Conservation (phyloP, 805 yeast species). For the Yamadazyma akitaensis region DNA sequence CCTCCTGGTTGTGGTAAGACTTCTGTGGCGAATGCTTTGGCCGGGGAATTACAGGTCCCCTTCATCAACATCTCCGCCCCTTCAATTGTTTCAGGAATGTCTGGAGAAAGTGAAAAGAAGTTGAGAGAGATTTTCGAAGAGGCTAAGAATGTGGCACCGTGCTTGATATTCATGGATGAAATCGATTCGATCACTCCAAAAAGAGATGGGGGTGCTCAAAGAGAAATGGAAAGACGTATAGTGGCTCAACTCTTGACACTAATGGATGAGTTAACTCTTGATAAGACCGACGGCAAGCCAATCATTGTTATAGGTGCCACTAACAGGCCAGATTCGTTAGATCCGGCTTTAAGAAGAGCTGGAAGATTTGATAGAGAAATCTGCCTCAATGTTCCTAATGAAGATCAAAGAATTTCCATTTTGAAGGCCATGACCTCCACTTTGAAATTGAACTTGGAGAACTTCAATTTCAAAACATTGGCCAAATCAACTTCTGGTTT, state of each 20-base stretch:
- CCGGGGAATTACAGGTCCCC: slow-evolving; percentile 92
- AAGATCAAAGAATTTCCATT: slow-evolving; percentile 72
- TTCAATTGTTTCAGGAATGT: slow-evolving; percentile 95
- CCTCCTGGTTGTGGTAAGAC: slow-evolving; percentile 99
- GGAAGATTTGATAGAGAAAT: slow-evolving; percentile 97
- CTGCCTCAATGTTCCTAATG: slow-evolving; percentile 91
- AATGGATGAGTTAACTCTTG: slow-evolving; percentile 87
- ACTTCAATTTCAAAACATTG: slow-evolving; percentile 62
- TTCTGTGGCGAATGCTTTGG: slow-evolving; percentile 91
- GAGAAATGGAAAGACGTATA: slow-evolving; percentile 96
- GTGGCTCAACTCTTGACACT: slow-evolving; percentile 94
- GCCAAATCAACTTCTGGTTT: slow-evolving; percentile 96
- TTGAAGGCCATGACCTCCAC: slow-evolving; percentile 66
- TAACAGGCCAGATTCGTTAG: slow-evolving; percentile 92
- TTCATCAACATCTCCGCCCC: slow-evolving; percentile 92
- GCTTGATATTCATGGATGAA: slow-evolving; percentile 90
- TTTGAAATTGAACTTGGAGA: slow-evolving; percentile 54
- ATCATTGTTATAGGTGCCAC: slow-evolving; percentile 96
- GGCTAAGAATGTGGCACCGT: slow-evolving; percentile 86
- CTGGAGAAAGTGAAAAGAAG: slow-evolving; percentile 97
- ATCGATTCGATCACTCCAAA: slow-evolving; percentile 98
- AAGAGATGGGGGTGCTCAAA: slow-evolving; percentile 89
- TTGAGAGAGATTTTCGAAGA: slow-evolving; percentile 90
- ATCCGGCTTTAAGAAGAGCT: slow-evolving; percentile 91
- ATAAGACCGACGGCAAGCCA: slow-evolving; percentile 88